Percentiles rank a stretch among this genome's conserved stretches.
These are phyloP conservation scores for Spirogloea muscicola DNA, from an alignment of 139 green algal species.

Conservation along the genomic window DNA sequence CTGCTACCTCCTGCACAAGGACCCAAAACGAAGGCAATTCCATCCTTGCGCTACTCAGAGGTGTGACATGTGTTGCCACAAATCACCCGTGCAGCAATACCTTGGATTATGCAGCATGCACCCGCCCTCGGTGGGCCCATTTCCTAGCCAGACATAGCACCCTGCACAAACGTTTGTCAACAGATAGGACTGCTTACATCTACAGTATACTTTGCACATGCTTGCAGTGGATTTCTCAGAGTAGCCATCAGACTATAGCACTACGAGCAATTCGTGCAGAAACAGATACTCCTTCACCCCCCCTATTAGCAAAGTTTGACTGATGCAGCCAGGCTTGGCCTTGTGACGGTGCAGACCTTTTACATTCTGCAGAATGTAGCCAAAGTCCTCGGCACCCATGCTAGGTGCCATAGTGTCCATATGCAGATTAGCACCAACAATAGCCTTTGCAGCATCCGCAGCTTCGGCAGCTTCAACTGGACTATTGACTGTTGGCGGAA, in stretches of 20 bases:
- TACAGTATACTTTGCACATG: too few relatives aligned
- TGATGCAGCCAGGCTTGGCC: neutral
- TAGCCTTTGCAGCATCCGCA: neutral
- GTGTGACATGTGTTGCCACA: too few relatives aligned
- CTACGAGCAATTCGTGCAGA: neutral
- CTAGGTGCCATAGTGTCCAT: conserved; percentile 32
- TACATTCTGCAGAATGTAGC: conserved; percentile 35
- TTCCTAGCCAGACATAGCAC: conserved; percentile 38
- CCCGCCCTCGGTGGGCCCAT: conserved; percentile 33
- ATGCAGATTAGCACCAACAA: conserved; percentile 8
- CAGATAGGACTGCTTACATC: too few relatives aligned
- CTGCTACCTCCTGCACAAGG: too few relatives aligned
- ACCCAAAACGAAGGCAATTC: too few relatives aligned
- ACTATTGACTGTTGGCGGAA: conserved; percentile 38
- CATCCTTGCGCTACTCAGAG: too few relatives aligned
- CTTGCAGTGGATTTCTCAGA: too few relatives aligned
- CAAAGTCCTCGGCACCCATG: conserved; percentile 47
- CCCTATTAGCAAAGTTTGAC: neutral
- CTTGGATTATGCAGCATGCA: conserved; percentile 46
- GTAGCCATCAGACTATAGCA: too few relatives aligned
- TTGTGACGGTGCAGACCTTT: conserved; percentile 9
- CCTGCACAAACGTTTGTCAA: conserved; percentile 14
- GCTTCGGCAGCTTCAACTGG: neutral
- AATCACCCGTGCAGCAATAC: too few relatives aligned
- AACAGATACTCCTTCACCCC: neutral